phyloP scores from a whole-genome alignment of 2,329 filamentous ascomycete species.

The Botryotinia calthae region DNA sequence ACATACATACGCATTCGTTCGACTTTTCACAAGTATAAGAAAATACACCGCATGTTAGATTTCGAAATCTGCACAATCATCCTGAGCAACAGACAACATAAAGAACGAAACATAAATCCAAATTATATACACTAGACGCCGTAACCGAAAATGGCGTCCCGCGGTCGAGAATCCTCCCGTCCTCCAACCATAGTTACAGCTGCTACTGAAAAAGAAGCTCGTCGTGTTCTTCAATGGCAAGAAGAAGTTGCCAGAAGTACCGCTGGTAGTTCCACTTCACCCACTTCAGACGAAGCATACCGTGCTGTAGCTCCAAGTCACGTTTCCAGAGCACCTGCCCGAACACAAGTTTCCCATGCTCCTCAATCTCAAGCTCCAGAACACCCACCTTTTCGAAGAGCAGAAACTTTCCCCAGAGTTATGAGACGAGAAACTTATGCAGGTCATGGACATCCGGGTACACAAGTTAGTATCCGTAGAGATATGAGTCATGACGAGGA shows the following conservation, averaged over 20 bases:
- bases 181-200: constrained; percentile 31
- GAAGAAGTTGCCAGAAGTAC: constrained; percentile 40
- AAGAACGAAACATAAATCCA: background rate
- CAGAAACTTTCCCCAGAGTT: constrained; percentile 20
- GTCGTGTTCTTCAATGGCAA: constrained; percentile 46
- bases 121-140: background rate
- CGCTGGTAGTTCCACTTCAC: constrained; percentile 15
- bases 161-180: constrained; percentile 11
- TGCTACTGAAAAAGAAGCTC: constrained; percentile 34
- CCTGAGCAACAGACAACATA: background rate
- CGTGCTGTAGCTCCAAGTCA: constrained; percentile 15
- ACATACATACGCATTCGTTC: background rate
- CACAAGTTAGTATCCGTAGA: constrained; percentile 11
- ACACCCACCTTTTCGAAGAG: constrained; percentile 18
- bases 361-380: background rate
- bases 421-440: constrained; percentile 9
- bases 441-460: background rate
- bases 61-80: background rate
- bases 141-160: background rate
- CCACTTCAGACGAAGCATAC: constrained; percentile 9
- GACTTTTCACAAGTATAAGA: background rate
- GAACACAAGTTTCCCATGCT: background rate
- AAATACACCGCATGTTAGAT: background rate
- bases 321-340: constrained; percentile 7
- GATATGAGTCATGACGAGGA: constrained; percentile 11